Base-by-base conservation (phyloP, 306 rosid species). In the Astragalus membranaceus region DNA sequence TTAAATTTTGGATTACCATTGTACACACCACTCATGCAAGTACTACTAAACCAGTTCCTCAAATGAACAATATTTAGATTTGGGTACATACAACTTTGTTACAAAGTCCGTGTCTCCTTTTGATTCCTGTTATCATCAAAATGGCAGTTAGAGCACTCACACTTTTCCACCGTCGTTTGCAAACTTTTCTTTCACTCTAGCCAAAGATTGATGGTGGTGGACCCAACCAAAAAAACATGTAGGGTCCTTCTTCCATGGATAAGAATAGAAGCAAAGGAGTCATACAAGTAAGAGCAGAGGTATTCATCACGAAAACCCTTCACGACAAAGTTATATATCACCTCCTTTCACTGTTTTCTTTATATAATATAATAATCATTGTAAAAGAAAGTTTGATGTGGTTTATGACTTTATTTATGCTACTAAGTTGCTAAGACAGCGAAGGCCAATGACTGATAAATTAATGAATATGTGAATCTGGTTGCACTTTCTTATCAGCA, bases 261-360 rank as follows among this genome's bases (percentile, higher is more conserved):
- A 66, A 67, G 37, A 65, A 61, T 41, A 32, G 55, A 81, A 81
- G 77, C 79, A 77, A 77, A 51, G 70, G 53, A 46, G 70, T 48
- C 60, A 79, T 52, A 49, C 48, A 48, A 70, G 76, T 65, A 47
- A 73, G 82, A 77, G 74, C 69, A 81, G 70, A 41, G 47, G 79
- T 47, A 55, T 66, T 72, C 46, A 76, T 80, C 84, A 64, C 72
- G 12, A 46, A 44, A 67, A 72, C 50, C 78, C 85, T 81, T 81
- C 81, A 39, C 44, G 32, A 63, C 76, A 87, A 84, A 84, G 88
- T 75, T 50, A n/a, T n/a, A n/a, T n/a, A 79, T 56, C 49, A 53
- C 17, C 58, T 50, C n/a, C 11, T 62, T 67, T 62, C 41, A 35
- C n/a, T 62, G 8, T 41, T 72, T 81, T 33, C 13, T 10, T 36